Percentiles rank a stretch among this genome's conserved stretches.
Evolutionary conservation across 371 early-diverging fungal genomes (phyloP).

Genomic region (Lichtheimia corymbifera): DNA sequence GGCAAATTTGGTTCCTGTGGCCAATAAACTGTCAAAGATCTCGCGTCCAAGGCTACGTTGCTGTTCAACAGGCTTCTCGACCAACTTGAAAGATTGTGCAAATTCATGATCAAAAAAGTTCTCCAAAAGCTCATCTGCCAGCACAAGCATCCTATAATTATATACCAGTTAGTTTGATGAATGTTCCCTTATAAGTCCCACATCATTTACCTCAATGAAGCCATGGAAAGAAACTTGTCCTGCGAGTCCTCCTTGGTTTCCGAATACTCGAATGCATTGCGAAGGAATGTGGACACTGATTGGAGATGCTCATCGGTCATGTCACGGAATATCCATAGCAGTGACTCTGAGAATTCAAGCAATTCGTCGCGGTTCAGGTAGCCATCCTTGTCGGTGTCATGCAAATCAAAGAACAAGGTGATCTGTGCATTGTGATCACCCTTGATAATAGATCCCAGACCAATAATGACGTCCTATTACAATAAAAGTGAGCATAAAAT

Average conservation of each 20-base stretch:
- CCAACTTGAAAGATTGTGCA: constrained; percentile 61
- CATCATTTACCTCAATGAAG: constrained; percentile 36
- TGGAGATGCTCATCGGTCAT: constrained; percentile 61
- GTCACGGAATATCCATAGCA: constrained; percentile 77
- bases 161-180: not conserved
- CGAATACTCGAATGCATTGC: constrained; percentile 68
- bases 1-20: constrained; percentile 45
- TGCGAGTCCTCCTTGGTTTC: constrained; percentile 36
- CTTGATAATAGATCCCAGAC: constrained; percentile 76
- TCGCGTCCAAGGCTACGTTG: constrained; percentile 59
- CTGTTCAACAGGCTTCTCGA: constrained; percentile 61
- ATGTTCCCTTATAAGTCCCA: not conserved
- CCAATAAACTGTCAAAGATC: constrained; percentile 56
- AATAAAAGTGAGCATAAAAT: not conserved
- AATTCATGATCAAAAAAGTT: constrained; percentile 71
- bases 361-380: constrained; percentile 80
- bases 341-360: constrained; percentile 85
- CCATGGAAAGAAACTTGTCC: constrained; percentile 37
- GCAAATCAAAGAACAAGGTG: constrained; percentile 82
- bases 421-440: constrained; percentile 81
- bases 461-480: constrained; percentile 75
- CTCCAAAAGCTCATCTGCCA: constrained; percentile 75
- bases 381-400: constrained; percentile 77
- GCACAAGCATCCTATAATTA: constrained; percentile 60
- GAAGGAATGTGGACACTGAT: constrained; percentile 72